Conservation (phyloP, 805 yeast genomes). For the Candida multigemmis region DNA sequence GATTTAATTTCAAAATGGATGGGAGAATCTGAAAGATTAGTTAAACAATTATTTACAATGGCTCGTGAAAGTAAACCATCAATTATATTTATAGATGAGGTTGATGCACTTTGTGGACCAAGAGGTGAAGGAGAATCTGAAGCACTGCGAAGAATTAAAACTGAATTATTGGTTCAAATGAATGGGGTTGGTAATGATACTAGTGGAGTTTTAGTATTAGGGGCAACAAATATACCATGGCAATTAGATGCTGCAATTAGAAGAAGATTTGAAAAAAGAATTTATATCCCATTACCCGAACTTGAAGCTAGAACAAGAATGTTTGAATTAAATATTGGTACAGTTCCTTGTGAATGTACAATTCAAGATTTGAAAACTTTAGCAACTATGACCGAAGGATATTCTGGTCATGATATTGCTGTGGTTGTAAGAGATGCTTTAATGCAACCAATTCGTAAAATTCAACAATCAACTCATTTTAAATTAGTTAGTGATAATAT, state of each 20-base stretch:
- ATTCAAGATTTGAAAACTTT: conserved; percentile 66
- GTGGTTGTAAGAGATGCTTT: conserved; percentile 95
- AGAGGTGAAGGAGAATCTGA: conserved; percentile 98
- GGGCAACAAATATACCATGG: conserved; percentile 99
- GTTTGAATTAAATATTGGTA: conserved; percentile 91
- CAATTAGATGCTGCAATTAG: conserved; percentile 95
- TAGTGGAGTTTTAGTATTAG: conserved; percentile 84
- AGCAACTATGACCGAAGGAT: conserved; percentile 94
- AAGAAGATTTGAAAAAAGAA: conserved; percentile 92
- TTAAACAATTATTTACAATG: conserved; percentile 89
- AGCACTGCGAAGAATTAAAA: conserved; percentile 91
- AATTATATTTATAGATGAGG: conserved; percentile 95
- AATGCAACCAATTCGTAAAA: conserved; percentile 95
- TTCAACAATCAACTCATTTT: conserved; percentile 94
- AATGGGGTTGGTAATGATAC: conserved; percentile 97
- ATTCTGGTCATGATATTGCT: conserved; percentile 95
- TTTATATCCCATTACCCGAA: conserved; percentile 92
- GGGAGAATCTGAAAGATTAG: conserved; percentile 97
- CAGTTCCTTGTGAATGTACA: conserved; percentile 73
- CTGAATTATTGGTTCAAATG: conserved; percentile 95
- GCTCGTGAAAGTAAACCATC: conserved; percentile 95
- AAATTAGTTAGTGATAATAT: conserved; percentile 44
- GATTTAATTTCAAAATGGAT: conserved; percentile 97
- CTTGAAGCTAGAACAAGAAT: conserved; percentile 83
- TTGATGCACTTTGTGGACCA: conserved; percentile 95